These are phyloP conservation scores for Elaeagnus macrophylla DNA, from an alignment of 306 rosid species.

Conservation along the genomic window DNA sequence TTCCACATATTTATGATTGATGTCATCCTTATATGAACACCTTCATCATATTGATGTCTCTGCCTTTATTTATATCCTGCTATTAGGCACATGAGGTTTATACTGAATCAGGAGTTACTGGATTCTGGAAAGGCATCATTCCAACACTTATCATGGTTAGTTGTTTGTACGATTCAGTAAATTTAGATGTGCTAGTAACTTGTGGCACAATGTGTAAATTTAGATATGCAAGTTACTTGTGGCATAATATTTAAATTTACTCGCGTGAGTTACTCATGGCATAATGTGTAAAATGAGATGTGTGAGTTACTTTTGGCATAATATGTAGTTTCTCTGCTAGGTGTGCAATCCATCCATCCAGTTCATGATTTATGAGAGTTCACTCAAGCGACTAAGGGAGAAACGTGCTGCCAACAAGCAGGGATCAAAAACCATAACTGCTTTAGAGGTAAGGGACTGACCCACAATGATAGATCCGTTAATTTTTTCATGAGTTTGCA, in stretches of 20 bases:
- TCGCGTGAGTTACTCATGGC: neutral
- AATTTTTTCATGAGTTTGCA: neutral
- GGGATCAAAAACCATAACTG: conserved; percentile 37
- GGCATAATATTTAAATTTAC: too few relatives aligned
- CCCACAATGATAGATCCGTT: neutral
- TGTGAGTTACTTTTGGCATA: neutral
- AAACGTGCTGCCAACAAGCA: conserved; percentile 43
- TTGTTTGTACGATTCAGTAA: conserved; percentile 2
- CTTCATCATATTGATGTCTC: neutral
- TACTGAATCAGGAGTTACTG: conserved; percentile 55
- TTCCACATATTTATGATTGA: too few relatives aligned
- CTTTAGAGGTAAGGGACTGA: conserved; percentile 48
- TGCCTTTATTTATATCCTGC: neutral
- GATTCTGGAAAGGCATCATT: conserved; percentile 84
- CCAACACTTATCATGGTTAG: conserved; percentile 82
- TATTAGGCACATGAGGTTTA: conserved; percentile 53
- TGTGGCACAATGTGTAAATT: too few relatives aligned
- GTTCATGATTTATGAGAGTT: conserved; percentile 72
- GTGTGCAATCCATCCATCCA: conserved; percentile 87
- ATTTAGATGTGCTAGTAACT: too few relatives aligned
- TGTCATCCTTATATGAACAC: too few relatives aligned
- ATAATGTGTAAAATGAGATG: too few relatives aligned
- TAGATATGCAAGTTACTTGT: too few relatives aligned
- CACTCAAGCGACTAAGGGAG: conserved; percentile 47
- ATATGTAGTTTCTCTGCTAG: conserved; percentile 30